phyloP scores from a whole-genome alignment of 2,329 filamentous ascomycete species.

The Sporothrix schenckii region DNA sequence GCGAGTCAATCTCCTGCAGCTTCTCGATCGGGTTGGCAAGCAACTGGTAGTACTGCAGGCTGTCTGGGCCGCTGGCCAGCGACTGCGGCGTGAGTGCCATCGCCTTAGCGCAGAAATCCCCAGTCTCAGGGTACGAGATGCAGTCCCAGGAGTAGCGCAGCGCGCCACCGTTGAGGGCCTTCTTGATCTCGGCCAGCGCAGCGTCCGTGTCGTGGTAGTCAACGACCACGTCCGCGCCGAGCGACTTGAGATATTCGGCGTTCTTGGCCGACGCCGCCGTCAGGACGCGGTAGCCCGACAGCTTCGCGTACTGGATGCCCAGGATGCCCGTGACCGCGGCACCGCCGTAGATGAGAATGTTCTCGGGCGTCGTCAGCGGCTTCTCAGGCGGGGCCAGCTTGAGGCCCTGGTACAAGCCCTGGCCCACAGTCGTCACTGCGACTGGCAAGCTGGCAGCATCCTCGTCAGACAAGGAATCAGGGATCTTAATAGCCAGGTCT shows the following conservation, averaged over 20 bases:
- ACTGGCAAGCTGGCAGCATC: slow-evolving; percentile 51
- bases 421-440: slow-evolving; percentile 50
- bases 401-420: slow-evolving; percentile 53
- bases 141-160: slow-evolving; percentile 46
- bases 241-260: slow-evolving; percentile 45
- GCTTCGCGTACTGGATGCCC: slow-evolving; percentile 50
- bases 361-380: slow-evolving; percentile 38
- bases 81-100: slow-evolving; percentile 26
- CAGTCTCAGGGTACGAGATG: slow-evolving; percentile 39
- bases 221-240: slow-evolving; percentile 52
- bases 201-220: slow-evolving; percentile 48
- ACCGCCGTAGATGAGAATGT: slow-evolving; percentile 52
- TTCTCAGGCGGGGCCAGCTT: slow-evolving; percentile 51
- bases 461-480: slow-evolving; percentile 51
- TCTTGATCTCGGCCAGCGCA: slow-evolving; percentile 36
- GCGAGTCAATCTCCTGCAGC: slow-evolving; percentile 53
- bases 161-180: slow-evolving; percentile 38
- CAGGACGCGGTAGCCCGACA: slow-evolving; percentile 47
- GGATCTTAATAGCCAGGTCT: slow-evolving; percentile 50
- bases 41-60: slow-evolving; percentile 33
- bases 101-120: slow-evolving; percentile 40
- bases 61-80: background rate
- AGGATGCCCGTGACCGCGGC: slow-evolving; percentile 61
- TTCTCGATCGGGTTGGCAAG: slow-evolving; percentile 24
- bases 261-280: slow-evolving; percentile 48